Evolutionary conservation across 148 eudicot genomes (phyloP).

Genomic region (Camellia sinensis): DNA sequence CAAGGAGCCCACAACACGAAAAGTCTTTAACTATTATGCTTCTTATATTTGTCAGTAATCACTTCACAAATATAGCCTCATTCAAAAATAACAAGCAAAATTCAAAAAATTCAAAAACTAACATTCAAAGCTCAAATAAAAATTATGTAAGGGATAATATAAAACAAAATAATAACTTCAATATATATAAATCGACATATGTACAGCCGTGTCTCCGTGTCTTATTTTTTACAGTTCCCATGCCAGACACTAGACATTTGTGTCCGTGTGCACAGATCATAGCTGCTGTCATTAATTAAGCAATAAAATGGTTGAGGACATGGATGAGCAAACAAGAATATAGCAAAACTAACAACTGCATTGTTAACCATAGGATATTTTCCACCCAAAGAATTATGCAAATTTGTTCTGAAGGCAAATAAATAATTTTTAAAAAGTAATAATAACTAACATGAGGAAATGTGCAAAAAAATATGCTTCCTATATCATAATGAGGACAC

Average conservation of each 20-base stretch:
- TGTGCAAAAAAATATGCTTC: neutral
- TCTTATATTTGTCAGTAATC: neutral
- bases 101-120: neutral
- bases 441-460: too few species aligned
- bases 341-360: neutral
- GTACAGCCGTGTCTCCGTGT: too few species aligned
- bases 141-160: neutral
- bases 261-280: too few species aligned
- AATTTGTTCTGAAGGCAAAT: neutral
- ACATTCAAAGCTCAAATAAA: neutral
- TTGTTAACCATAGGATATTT: neutral
- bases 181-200: neutral
- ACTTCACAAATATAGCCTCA: neutral
- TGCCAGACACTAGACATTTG: too few species aligned
- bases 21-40: neutral
- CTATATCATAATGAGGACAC: neutral
- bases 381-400: neutral
- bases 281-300: too few species aligned
- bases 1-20: too few species aligned
- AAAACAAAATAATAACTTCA: neutral
- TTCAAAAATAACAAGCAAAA: neutral
- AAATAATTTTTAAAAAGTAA: neutral
- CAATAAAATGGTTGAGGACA: too few species aligned
- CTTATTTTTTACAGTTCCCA: too few species aligned
- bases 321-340: too few species aligned